These are phyloP conservation scores for Chaetomium strumarium DNA, from an alignment of 2,329 filamentous ascomycete species.

Conservation along the genomic window DNA sequence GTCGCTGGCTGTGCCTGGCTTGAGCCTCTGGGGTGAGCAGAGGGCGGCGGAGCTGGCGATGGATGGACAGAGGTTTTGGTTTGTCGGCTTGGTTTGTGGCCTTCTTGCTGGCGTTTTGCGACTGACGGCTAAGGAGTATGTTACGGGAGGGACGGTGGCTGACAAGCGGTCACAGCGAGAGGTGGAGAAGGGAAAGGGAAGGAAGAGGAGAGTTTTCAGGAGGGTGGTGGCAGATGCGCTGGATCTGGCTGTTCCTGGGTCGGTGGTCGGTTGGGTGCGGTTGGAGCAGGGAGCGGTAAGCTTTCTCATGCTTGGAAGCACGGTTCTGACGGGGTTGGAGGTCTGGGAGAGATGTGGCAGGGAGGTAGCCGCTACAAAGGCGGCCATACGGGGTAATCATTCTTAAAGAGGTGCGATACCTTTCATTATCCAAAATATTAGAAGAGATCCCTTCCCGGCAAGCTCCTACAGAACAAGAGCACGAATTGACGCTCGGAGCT, in stretches of 20 bases:
- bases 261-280: conserved; percentile 54
- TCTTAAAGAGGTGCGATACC: too few relatives aligned
- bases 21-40: conserved; percentile 49
- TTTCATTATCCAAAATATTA: too few relatives aligned
- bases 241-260: conserved; percentile 58
- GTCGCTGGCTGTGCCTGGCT: conserved; percentile 34
- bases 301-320: conserved; percentile 54
- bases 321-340: conserved; percentile 52
- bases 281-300: conserved; percentile 48
- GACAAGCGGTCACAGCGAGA: conserved; percentile 3
- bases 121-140: conserved; percentile 28
- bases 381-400: conserved; percentile 5
- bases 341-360: conserved; percentile 52
- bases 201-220: conserved; percentile 36
- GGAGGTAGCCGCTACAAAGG: conserved; percentile 10
- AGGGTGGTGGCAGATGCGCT: conserved; percentile 51
- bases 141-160: conserved; percentile 14
- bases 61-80: conserved; percentile 66
- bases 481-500: too few relatives aligned
- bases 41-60: conserved; percentile 42
- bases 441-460: too few relatives aligned
- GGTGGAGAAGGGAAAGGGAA: conserved; percentile 28
- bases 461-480: too few relatives aligned
- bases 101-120: conserved; percentile 39
- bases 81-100: conserved; percentile 53